Conservation (phyloP, 75 land plant genomes). For the Chamaecyparis obtusa region DNA sequence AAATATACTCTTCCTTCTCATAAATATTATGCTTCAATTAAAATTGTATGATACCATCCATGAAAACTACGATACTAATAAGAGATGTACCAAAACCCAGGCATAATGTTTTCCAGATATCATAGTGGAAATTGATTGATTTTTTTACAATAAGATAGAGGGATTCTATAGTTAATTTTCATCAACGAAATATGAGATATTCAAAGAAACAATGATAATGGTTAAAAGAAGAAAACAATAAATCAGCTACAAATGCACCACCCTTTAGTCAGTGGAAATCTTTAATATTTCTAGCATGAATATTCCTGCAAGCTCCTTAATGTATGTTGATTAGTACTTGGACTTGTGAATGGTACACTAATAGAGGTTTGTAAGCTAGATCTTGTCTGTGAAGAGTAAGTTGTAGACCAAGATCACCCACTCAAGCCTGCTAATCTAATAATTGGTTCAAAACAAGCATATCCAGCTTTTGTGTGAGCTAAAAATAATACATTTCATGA, state of each 20-base stretch:
- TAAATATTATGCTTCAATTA: neutral
- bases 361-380: constrained; percentile 20
- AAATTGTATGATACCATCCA: neutral
- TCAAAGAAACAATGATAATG: neutral
- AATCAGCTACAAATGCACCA: neutral
- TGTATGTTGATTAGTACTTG: neutral
- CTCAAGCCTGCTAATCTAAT: constrained; percentile 41
- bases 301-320: constrained; percentile 2
- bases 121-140: neutral
- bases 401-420: constrained; percentile 47
- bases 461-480: neutral
- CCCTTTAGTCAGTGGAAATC: neutral
- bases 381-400: constrained; percentile 34
- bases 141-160: neutral
- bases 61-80: too few relatives aligned
- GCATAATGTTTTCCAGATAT: neutral
- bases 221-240: neutral
- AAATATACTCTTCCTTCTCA: neutral
- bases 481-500: neutral
- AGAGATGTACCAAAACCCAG: neutral
- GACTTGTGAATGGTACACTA: constrained; percentile 11
- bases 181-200: neutral
- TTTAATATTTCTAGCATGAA: neutral
- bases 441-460: constrained; percentile 9
- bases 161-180: neutral